Base-by-base conservation (phyloP, 176 grass and related monocot species). In the Phragmites australis region DNA sequence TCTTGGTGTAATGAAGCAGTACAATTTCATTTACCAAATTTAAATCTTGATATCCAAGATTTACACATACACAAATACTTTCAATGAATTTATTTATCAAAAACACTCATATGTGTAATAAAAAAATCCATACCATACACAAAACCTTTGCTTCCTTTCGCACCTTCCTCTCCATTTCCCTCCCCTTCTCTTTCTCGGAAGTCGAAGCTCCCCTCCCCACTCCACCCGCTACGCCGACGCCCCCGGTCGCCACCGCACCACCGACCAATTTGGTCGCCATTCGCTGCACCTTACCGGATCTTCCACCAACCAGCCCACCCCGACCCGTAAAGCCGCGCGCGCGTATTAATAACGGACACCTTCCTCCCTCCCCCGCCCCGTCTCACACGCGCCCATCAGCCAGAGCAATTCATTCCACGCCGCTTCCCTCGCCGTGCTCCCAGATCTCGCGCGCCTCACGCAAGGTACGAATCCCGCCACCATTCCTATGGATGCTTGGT, bases 291-390 rank as follows among this genome's bases (percentile, higher is more conserved):
- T 62, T 84, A 76, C 82, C 63, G 82, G 87, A 80, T 72, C 70
- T 18, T 54, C 74, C 17, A 46, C 47, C 75, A 22, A 37, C 19
- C 37, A 53, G 44, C 49, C 68, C 64, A 68, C 77, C 77, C 9
- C 34, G 32, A 49, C 76, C 86, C 57, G 57, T 9, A 14, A 80
- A 86, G 52, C 62, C 82, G 60, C 66, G 57, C 75, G 82, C 87
- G 62, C 68, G 62, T 85, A 85, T 81, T 88, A 85, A 80, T 79
- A 89, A 71, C 77, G 70, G 70, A 63, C 77, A 57, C 82, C 82
- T 61, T 75, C 22, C 13, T 32, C 45, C 2, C 30, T 27, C 74
- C 50, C 31, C 81, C 52, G 39, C 60, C 78, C 12, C 67, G 57
- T 48, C 32, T 30, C 63, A 47, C 52, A 70, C 63, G 73, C 73